Base-by-base conservation (phyloP, 139 green algal species). In the Chlamydomonas sp. region DNA sequence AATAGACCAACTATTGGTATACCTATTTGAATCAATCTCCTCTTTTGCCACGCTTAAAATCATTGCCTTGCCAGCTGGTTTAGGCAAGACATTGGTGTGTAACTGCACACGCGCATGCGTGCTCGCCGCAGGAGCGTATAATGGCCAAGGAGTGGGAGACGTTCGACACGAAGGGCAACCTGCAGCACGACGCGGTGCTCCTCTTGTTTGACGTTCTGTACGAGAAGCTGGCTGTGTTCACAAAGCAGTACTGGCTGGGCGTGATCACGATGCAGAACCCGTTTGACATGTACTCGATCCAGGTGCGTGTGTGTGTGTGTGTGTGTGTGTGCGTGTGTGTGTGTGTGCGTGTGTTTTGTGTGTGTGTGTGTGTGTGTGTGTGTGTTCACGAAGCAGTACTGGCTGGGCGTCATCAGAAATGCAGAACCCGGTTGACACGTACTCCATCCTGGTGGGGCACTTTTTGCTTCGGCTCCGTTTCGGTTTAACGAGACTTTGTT, bases 201-300 rank as follows among this genome's bases (percentile, higher is more conserved):
- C 69, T 76, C 8, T 58, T 84, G 36, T 81, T 79, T n/a, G 78
- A 84, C 61, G 26, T 84, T 5, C 37, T 81, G 57, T 84, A 79
- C 48, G 78, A 84, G 62, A 22, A 24, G 1, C 36, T 66, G 16
- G 24, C 59, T 1, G 67, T 79, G 1, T 84, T 84, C 74, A 75
- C 74, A 30, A 38, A 72, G 35, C 78, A 84, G 71, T 70, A 72
- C 70, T 84, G 74, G 74, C 49, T 81, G 47, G 69, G 69, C 33
- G 39, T 35, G 8, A 62, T 71, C 37, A 50, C 35, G 24, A 71
- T 72, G 73, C 67, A 79, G 43, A 60, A 67, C 30, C 37, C 37
- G 26, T 54, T 54, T 8, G 29, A 20, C 50, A 61, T n/a, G 50
- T 61, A 8, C 6, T 61, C 5, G 50, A 61, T 61, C 22, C 22